A percentile compares a stretch with the other conserved stretches of the same genome.
phyloP scores from a whole-genome alignment of 2,329 filamentous ascomycete genomes.

The Lachnellula subtilissima region DNA sequence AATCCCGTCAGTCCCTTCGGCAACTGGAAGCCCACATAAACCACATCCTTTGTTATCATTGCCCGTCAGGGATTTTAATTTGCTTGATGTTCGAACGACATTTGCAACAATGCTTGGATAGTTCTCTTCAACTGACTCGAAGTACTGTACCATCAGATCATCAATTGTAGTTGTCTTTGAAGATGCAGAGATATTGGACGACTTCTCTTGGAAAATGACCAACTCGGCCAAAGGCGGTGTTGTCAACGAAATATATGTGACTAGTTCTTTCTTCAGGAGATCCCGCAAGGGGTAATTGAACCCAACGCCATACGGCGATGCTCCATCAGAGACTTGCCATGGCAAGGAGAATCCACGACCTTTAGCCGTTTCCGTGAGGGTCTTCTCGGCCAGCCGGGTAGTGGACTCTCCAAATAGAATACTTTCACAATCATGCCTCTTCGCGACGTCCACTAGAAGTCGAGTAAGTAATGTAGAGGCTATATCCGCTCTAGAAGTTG shows the following conservation, averaged over 20 bases:
- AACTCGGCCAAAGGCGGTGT: constrained; percentile 48
- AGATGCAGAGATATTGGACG: constrained; percentile 28
- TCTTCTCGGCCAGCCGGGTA: constrained; percentile 79
- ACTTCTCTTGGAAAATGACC: constrained; percentile 37
- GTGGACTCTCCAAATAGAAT: constrained; percentile 84
- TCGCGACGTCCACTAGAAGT: constrained; percentile 63
- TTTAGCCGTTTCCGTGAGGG: constrained; percentile 83
- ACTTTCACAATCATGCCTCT: constrained; percentile 55
- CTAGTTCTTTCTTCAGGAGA: constrained; percentile 74
- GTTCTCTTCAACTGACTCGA: constrained; percentile 75
- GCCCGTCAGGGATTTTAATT: constrained; percentile 52
- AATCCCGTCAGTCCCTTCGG: constrained; percentile 57
- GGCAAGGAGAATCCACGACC: constrained; percentile 80
- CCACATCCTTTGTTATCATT: constrained; percentile 46
- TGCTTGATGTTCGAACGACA: constrained; percentile 86
- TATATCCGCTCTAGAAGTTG: constrained; percentile 73
- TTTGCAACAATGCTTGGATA: constrained; percentile 93
- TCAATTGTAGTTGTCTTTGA: constrained; percentile 79
- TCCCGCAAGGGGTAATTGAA: constrained; percentile 81
- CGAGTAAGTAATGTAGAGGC: constrained; percentile 65
- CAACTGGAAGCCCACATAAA: constrained; percentile 65
- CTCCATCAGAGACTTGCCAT: constrained; percentile 75
- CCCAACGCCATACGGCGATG: constrained; percentile 22
- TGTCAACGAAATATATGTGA: constrained; percentile 56
- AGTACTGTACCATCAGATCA: constrained; percentile 84